These are phyloP conservation scores for Phytophthora brassicae DNA, from an alignment of 352 stramenopile species.

Conservation along the genomic window DNA sequence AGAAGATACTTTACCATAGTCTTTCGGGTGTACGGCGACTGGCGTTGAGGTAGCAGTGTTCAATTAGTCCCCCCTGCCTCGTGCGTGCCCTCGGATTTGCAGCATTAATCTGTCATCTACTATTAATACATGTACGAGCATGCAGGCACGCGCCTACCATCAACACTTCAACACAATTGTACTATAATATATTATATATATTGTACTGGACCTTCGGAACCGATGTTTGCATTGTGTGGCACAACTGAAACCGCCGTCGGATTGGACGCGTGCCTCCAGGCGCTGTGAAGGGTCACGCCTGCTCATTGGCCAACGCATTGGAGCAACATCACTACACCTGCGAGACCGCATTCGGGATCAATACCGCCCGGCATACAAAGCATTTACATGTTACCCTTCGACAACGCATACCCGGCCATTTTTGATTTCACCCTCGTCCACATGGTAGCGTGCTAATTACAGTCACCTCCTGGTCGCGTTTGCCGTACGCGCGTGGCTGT, in stretches of 20 bases:
- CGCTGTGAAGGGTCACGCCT: not conserved
- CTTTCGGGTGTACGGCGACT: not conserved
- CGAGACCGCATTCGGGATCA: not conserved
- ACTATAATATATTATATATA: too few species aligned
- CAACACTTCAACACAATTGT: not conserved
- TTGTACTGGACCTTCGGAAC: not conserved
- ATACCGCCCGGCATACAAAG: not conserved
- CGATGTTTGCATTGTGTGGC: not conserved
- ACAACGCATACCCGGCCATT: slow-evolving; percentile 1
- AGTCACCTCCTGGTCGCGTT: slow-evolving; percentile 13
- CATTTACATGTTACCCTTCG: not conserved
- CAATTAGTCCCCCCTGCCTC: not conserved
- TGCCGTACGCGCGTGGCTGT: slow-evolving; percentile 12
- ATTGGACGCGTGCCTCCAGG: not conserved
- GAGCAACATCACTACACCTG: not conserved
- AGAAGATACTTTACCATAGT: slow-evolving; percentile 30
- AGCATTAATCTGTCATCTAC: not conserved
- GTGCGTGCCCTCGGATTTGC: not conserved
- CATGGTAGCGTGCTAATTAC: not conserved
- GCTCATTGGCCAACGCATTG: not conserved
- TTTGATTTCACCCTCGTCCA: not conserved
- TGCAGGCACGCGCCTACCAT: not conserved
- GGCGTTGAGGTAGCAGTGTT: slow-evolving; percentile 2
- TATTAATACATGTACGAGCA: too few species aligned
- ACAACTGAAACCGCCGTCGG: not conserved